These are phyloP conservation scores for Gryganskiella cystojenkinii DNA, from an alignment of 192 early-diverging fungal species.

Conservation along the genomic window DNA sequence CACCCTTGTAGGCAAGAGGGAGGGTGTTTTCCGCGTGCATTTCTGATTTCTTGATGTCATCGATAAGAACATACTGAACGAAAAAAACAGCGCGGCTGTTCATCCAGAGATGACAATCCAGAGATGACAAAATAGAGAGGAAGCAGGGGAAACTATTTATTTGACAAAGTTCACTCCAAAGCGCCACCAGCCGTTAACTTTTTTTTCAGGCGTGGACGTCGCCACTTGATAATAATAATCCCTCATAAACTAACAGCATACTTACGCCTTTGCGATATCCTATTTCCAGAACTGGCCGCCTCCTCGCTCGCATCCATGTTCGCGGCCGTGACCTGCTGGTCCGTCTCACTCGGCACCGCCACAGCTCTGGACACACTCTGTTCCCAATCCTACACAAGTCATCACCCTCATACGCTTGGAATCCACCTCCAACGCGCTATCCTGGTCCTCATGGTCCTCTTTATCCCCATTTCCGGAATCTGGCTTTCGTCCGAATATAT, in stretches of 20 bases:
- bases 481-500: slow-evolving; percentile 73
- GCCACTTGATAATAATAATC: too few species aligned
- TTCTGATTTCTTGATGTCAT: too few species aligned
- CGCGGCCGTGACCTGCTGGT: slow-evolving; percentile 73
- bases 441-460: slow-evolving; percentile 74
- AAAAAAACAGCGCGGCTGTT: too few species aligned
- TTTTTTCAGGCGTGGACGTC: too few species aligned
- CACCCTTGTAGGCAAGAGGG: too few species aligned
- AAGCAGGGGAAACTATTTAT: too few species aligned
- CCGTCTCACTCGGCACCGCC: slow-evolving; percentile 73
- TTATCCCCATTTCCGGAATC: slow-evolving; percentile 75
- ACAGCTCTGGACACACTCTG: slow-evolving; percentile 83
- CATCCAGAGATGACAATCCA: too few species aligned
- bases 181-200: too few species aligned
- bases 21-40: too few species aligned
- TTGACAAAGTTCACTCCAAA: too few species aligned
- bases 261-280: slow-evolving; percentile 5
- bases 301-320: slow-evolving; percentile 80
- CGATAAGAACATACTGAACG: too few species aligned
- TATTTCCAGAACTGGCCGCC: slow-evolving; percentile 73
- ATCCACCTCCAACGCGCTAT: slow-evolving; percentile 85
- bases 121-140: too few species aligned
- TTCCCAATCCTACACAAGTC: slow-evolving; percentile 76
- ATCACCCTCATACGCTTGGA: slow-evolving; percentile 75
- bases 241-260: neutral